phyloP scores from a whole-genome alignment of 1,139 yeast genomes.

The Yamadazyma atmosphaerica region DNA sequence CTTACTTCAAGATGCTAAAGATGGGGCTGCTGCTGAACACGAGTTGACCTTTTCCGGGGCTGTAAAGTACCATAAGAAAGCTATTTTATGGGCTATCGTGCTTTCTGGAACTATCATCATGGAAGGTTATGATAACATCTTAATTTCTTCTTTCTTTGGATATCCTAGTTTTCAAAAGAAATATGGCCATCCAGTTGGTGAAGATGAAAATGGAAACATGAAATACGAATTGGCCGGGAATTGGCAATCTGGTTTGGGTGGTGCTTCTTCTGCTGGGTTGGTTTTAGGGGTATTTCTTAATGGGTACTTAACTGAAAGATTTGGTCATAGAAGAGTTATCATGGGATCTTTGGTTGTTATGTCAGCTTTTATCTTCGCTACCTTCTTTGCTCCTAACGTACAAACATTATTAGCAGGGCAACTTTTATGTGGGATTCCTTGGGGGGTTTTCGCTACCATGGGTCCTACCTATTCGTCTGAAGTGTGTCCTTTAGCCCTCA shows the following conservation, averaged over 20 bases:
- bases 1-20: conserved; percentile 3
- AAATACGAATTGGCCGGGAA: conserved; percentile 34
- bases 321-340: conserved; percentile 39
- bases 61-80: conserved; percentile 23
- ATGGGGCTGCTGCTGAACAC: conserved; percentile 3
- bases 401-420: conserved; percentile 39
- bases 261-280: conserved; percentile 33
- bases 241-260: conserved; percentile 44
- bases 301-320: conserved; percentile 35
- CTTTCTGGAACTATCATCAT: conserved; percentile 41
- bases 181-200: conserved; percentile 27
- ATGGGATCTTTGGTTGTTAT: conserved; percentile 26
- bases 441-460: conserved; percentile 47
- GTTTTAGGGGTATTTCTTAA: conserved; percentile 36
- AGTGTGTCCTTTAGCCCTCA: conserved; percentile 42
- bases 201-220: conserved; percentile 16
- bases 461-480: conserved; percentile 47
- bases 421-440: conserved; percentile 41
- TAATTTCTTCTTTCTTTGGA: conserved; percentile 40
- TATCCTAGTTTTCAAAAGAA: conserved; percentile 36
- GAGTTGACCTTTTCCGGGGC: conserved; percentile 16
- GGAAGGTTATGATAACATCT: conserved; percentile 47
- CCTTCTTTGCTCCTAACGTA: conserved; percentile 39
- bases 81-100: conserved; percentile 44
- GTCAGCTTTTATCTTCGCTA: conserved; percentile 36